Conservation (phyloP, 2,329 filamentous ascomycete species). For the Pezicula neosporulosa region DNA sequence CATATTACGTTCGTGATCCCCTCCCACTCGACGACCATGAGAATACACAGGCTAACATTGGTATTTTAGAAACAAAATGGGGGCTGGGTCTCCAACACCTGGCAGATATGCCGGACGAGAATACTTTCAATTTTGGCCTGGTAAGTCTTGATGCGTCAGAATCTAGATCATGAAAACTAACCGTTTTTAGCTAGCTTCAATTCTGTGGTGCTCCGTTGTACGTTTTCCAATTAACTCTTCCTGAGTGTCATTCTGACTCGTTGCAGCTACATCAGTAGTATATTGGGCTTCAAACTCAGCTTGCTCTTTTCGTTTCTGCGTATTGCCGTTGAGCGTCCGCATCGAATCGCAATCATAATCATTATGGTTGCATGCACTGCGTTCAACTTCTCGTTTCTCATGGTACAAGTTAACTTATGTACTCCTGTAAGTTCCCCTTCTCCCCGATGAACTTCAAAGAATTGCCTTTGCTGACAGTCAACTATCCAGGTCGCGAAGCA, state of each 20-base stretch:
- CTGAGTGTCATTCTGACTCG: neutral
- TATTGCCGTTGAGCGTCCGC: conserved; percentile 36
- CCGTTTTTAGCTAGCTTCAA: conserved; percentile 28
- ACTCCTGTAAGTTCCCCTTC: conserved; percentile 25
- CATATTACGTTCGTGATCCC: conserved; percentile 30
- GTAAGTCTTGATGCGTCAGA: conserved; percentile 18
- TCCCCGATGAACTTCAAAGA: conserved; percentile 29
- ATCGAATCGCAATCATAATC: conserved; percentile 30
- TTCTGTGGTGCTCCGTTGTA: conserved; percentile 41
- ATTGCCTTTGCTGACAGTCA: conserved; percentile 10
- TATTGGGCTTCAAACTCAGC: conserved; percentile 44
- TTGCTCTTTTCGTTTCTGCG: conserved; percentile 42
- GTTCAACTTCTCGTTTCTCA: conserved; percentile 34
- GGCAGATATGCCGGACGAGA: conserved; percentile 33
- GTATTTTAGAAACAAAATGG: conserved; percentile 38
- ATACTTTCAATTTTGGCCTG: conserved; percentile 36
- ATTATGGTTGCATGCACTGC: conserved; percentile 32
- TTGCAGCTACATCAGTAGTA: conserved; percentile 35
- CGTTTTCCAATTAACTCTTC: conserved; percentile 9
- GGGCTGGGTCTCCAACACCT: conserved; percentile 35
- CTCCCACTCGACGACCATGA: neutral
- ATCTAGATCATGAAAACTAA: neutral
- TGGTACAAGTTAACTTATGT: conserved; percentile 24
- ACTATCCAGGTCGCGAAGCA: conserved; percentile 31
- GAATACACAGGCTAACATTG: neutral